Evolutionary conservation across 169 alveolate species (phyloP).

Genomic region (Plasmodium vinckei): DNA sequence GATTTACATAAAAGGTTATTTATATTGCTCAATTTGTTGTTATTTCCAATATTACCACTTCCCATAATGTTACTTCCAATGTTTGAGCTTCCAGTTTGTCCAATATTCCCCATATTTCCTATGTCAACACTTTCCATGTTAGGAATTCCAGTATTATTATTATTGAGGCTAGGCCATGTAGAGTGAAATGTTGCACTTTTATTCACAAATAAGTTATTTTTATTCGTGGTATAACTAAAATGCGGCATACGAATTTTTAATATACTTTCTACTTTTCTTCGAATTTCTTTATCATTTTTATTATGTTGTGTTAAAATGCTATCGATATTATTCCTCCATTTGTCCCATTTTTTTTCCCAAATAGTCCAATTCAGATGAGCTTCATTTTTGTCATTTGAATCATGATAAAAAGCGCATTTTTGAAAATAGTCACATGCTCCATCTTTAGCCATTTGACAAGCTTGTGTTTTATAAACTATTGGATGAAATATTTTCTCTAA

Average conservation of each 20-base stretch:
- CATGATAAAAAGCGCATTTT: slow-evolving; percentile 84
- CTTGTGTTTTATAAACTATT: slow-evolving; percentile 86
- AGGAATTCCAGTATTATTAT: neutral
- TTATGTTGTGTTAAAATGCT: slow-evolving; percentile 66
- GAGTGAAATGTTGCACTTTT: slow-evolving; percentile 48
- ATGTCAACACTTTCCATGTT: neutral
- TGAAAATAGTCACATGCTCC: slow-evolving; percentile 80
- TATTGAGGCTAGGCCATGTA: slow-evolving; percentile 27
- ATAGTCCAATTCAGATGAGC: slow-evolving; percentile 82
- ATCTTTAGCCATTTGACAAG: slow-evolving; percentile 81
- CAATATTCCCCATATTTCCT: neutral
- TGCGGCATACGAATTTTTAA: slow-evolving; percentile 72
- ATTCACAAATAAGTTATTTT: slow-evolving; percentile 28
- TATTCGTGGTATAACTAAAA: slow-evolving; percentile 33
- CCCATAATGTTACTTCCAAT: neutral
- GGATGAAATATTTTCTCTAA: slow-evolving; percentile 90
- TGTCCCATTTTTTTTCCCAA: slow-evolving; percentile 83
- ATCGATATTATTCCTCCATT: slow-evolving; percentile 80
- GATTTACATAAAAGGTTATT: slow-evolving; percentile 35
- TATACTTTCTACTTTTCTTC: slow-evolving; percentile 76
- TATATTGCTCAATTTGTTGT: neutral
- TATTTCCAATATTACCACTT: neutral
- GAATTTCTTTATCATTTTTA: slow-evolving; percentile 65
- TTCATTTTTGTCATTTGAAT: slow-evolving; percentile 77
- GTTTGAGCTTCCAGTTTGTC: neutral